These are phyloP conservation scores for Aspergillus ibericus DNA, from an alignment of 2,329 filamentous ascomycete species.

Conservation along the genomic window DNA sequence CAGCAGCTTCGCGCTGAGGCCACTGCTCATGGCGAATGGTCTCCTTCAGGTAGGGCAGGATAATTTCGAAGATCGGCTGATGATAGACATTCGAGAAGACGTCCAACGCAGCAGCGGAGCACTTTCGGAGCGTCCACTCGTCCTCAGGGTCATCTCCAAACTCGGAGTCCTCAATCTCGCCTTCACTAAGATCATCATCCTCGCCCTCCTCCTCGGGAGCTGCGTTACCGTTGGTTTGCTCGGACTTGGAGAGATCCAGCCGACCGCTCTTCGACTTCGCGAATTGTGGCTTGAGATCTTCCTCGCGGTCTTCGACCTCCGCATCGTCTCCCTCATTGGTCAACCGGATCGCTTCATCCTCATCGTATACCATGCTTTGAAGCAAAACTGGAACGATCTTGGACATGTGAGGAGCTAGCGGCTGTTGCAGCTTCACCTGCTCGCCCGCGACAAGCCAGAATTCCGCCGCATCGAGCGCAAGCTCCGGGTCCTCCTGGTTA, in stretches of 20 bases:
- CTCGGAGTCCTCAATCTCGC: conserved; percentile 77
- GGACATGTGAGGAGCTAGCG: conserved; percentile 72
- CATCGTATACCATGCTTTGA: conserved; percentile 93
- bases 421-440: conserved; percentile 74
- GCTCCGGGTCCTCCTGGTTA: conserved; percentile 75
- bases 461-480: conserved; percentile 92
- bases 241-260: conserved; percentile 53
- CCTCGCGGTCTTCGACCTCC: conserved; percentile 81
- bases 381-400: conserved; percentile 89
- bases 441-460: conserved; percentile 96
- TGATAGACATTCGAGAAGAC: conserved; percentile 91
- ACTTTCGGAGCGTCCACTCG: conserved; percentile 93
- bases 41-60: conserved; percentile 86
- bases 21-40: conserved; percentile 87
- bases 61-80: conserved; percentile 82
- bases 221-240: conserved; percentile 41
- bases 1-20: conserved; percentile 89
- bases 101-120: conserved; percentile 91
- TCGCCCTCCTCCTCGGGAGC: conserved; percentile 56
- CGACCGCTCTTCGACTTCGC: conserved; percentile 68
- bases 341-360: conserved; percentile 84
- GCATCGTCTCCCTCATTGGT: conserved; percentile 86
- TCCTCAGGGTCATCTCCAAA: conserved; percentile 77
- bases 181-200: conserved; percentile 80
- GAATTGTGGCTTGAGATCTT: conserved; percentile 92